Conservation (phyloP, 2,329 filamentous ascomycete species). For the Nemania abortiva region DNA sequence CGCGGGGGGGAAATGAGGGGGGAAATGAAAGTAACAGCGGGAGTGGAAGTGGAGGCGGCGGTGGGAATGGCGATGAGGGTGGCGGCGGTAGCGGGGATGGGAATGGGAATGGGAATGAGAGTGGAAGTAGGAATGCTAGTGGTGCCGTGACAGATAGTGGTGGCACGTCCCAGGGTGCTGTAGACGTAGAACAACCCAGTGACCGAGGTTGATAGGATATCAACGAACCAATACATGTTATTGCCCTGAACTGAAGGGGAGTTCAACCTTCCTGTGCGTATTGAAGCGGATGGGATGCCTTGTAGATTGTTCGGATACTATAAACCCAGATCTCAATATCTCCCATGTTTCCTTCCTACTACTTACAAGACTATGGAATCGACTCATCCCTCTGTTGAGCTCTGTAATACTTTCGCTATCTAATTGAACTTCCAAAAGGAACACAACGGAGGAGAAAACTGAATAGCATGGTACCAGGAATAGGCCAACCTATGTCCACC, state of each 20-base stretch:
- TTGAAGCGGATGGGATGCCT: too few relatives aligned
- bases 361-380: too few relatives aligned
- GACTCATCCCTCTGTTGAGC: too few relatives aligned
- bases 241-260: background rate
- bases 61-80: background rate
- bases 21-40: background rate
- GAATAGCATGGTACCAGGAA: too few relatives aligned
- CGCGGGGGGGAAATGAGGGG: background rate
- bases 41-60: background rate
- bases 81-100: too few relatives aligned
- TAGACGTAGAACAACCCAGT: background rate
- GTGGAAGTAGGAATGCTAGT: background rate
- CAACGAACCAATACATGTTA: background rate
- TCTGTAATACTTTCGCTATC: too few relatives aligned
- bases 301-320: too few relatives aligned
- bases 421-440: too few relatives aligned
- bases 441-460: too few relatives aligned
- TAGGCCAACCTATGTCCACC: too few relatives aligned
- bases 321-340: too few relatives aligned
- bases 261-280: background rate
- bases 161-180: background rate
- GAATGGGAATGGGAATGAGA: background rate
- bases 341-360: too few relatives aligned
- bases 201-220: background rate
- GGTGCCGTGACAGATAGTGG: background rate